phyloP scores from a whole-genome alignment of 1,284 basidiomycete species.

The Heterobasidion occidentale region DNA sequence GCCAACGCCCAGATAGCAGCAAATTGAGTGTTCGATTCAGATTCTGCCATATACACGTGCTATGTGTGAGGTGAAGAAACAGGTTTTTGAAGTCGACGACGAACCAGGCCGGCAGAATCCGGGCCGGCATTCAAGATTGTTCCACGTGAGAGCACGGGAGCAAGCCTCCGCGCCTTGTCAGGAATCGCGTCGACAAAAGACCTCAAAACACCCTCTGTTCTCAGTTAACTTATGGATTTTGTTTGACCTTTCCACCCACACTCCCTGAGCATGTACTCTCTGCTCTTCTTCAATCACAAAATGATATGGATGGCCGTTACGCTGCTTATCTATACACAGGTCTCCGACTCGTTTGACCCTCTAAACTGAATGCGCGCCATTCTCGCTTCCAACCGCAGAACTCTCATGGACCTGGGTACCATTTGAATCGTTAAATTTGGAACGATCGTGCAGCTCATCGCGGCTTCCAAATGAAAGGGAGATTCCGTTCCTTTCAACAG shows the following conservation, averaged over 20 bases:
- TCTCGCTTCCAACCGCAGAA: constrained; percentile 95
- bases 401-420: constrained; percentile 98
- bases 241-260: constrained; percentile 92
- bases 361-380: constrained; percentile 99
- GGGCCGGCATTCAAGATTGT: too few relatives aligned
- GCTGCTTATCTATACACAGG: constrained; percentile 95
- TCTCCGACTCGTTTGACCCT: constrained; percentile 95
- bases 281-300: constrained; percentile 96
- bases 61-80: too few relatives aligned
- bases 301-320: constrained; percentile 96
- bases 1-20: too few relatives aligned
- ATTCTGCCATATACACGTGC: too few relatives aligned
- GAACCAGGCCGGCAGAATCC: too few relatives aligned
- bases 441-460: constrained; percentile 99
- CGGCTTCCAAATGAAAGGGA: constrained; percentile 96
- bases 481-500: constrained; percentile 93
- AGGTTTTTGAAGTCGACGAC: too few relatives aligned
- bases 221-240: constrained; percentile 64
- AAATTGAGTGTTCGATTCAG: too few relatives aligned
- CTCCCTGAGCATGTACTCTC: constrained; percentile 70
- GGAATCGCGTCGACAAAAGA: too few relatives aligned
- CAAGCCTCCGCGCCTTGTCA: too few relatives aligned
- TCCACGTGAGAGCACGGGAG: too few relatives aligned
- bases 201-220: too few relatives aligned
- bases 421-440: constrained; percentile 95